A percentile compares a stretch with the other conserved stretches of the same genome.
These are phyloP conservation scores for Arachis stenosperma DNA, from an alignment of 306 rosid species.

Conservation along the genomic window DNA sequence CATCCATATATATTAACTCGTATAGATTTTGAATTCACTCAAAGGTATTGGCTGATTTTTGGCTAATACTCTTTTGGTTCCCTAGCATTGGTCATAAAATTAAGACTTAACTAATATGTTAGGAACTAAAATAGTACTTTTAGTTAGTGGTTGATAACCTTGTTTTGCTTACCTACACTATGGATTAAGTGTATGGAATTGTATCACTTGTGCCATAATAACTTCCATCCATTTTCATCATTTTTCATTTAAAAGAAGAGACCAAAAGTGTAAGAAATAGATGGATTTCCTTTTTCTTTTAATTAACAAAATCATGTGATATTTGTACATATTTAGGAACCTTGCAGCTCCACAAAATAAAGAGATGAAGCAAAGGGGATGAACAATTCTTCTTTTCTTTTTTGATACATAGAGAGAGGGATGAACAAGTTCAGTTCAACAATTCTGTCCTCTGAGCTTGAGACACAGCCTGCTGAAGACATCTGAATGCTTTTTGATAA, in stretches of 20 bases:
- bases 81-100: too few relatives aligned
- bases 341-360: slow-evolving; percentile 18
- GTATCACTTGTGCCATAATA: neutral
- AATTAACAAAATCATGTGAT: slow-evolving; percentile 37
- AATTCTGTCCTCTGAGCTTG: slow-evolving; percentile 23
- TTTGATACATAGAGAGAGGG: neutral
- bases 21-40: too few relatives aligned
- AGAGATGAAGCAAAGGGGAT: slow-evolving; percentile 32
- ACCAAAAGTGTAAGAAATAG: slow-evolving; percentile 21
- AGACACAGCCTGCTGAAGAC: slow-evolving; percentile 47
- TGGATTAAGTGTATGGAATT: neutral
- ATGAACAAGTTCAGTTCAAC: neutral
- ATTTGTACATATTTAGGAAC: slow-evolving; percentile 40
- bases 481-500: slow-evolving; percentile 48
- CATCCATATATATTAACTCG: too few relatives aligned
- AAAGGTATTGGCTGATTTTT: too few relatives aligned
- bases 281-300: neutral
- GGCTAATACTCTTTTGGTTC: too few relatives aligned
- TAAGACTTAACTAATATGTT: too few relatives aligned
- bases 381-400: neutral
- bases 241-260: slow-evolving; percentile 9
- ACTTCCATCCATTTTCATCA: slow-evolving; percentile 6
- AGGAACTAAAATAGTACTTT: neutral
- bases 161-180: neutral
- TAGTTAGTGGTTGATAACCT: neutral